These are phyloP conservation scores for Backusella psychrophila DNA, from an alignment of 192 early-diverging fungal species.

Conservation along the genomic window DNA sequence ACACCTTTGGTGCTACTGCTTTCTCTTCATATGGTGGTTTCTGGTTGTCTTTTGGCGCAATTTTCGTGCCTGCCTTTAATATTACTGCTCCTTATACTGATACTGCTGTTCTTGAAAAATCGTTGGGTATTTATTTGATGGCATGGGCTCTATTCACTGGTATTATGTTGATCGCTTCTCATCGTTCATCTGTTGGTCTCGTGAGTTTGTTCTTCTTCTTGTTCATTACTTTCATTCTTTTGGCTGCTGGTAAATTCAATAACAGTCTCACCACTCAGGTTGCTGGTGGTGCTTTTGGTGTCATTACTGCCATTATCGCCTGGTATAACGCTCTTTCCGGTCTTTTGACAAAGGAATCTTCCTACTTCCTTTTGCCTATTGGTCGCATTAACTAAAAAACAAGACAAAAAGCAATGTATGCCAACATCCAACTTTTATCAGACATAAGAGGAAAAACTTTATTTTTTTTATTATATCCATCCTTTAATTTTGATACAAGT, in stretches of 20 bases:
- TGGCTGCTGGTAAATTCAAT: slow-evolving; percentile 61
- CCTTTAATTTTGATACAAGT: neutral
- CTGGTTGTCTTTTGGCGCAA: slow-evolving; percentile 68
- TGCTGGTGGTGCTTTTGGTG: slow-evolving; percentile 71
- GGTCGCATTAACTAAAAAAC: slow-evolving; percentile 17
- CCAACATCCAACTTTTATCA: neutral
- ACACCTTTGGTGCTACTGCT: slow-evolving; percentile 82
- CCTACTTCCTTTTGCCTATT: slow-evolving; percentile 54
- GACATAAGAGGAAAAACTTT: neutral
- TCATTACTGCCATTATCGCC: slow-evolving; percentile 71
- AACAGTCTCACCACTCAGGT: slow-evolving; percentile 41
- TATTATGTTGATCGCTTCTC: slow-evolving; percentile 63
- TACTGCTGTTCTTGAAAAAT: slow-evolving; percentile 36
- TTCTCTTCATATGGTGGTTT: slow-evolving; percentile 71
- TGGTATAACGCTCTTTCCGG: slow-evolving; percentile 73
- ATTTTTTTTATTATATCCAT: neutral
- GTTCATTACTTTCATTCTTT: slow-evolving; percentile 66
- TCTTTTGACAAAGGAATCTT: slow-evolving; percentile 52
- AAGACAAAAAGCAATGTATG: neutral
- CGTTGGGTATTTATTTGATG: slow-evolving; percentile 64
- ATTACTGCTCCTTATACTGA: slow-evolving; percentile 42
- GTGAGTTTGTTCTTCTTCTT: slow-evolving; percentile 67
- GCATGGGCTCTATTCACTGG: slow-evolving; percentile 70
- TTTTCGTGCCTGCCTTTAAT: slow-evolving; percentile 53
- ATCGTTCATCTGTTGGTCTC: slow-evolving; percentile 61